These are phyloP conservation scores for Rhododendron kiyosumense DNA, from an alignment of 148 eudicot species.

Conservation along the genomic window DNA sequence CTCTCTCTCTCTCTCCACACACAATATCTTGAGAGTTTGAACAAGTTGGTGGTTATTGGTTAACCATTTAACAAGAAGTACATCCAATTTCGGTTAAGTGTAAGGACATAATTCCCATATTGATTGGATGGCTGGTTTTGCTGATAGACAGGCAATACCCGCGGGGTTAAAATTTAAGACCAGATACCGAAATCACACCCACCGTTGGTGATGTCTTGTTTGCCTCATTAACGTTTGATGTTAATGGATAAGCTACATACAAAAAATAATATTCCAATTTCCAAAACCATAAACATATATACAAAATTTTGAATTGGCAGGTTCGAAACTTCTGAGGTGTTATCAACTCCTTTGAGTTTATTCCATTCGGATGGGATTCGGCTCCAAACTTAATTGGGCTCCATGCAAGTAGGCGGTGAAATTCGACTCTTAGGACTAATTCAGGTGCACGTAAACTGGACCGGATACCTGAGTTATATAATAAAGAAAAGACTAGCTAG, in stretches of 20 bases:
- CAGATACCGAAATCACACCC: slow-evolving; percentile 47
- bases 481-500: neutral
- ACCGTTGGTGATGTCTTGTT: slow-evolving; percentile 34
- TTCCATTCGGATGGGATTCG: neutral
- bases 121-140: neutral
- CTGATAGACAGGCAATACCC: slow-evolving; percentile 3
- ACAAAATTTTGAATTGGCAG: slow-evolving; percentile 10
- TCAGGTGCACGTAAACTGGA: neutral
- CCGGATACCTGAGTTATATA: neutral
- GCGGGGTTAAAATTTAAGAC: neutral
- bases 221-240: slow-evolving; percentile 33
- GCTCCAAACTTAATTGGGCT: too few species aligned
- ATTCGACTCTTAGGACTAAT: neutral
- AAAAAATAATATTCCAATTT: neutral
- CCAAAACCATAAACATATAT: neutral
- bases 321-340: neutral
- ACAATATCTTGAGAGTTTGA: neutral
- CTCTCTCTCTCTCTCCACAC: neutral
- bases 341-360: neutral
- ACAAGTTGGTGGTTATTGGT: neutral
- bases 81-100: neutral
- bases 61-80: slow-evolving; percentile 1
- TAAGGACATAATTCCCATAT: neutral
- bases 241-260: slow-evolving; percentile 38
- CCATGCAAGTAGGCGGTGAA: neutral